These are phyloP conservation scores for Colletotrichum tropicicola DNA, from an alignment of 2,329 filamentous ascomycete genomes.

Conservation along the genomic window DNA sequence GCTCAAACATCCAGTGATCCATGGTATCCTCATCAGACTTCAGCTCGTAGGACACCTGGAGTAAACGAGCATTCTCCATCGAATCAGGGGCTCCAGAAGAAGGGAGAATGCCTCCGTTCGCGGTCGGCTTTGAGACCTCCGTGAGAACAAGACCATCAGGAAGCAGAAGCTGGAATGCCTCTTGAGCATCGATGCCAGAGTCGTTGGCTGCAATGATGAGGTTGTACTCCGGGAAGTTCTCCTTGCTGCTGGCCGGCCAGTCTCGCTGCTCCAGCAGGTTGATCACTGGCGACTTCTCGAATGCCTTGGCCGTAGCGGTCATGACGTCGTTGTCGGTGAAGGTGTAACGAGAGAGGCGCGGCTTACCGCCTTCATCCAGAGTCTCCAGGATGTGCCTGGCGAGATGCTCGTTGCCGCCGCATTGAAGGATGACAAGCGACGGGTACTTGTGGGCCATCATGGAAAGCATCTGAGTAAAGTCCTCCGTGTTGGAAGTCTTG, in stretches of 20 bases:
- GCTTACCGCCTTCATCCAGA: slow-evolving; percentile 37
- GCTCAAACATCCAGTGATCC: slow-evolving; percentile 4
- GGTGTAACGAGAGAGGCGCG: slow-evolving; percentile 45
- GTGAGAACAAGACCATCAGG: slow-evolving; percentile 40
- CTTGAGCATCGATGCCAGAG: slow-evolving; percentile 21
- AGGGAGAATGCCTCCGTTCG: not conserved
- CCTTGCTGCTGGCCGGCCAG: slow-evolving; percentile 31
- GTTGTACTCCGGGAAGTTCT: slow-evolving; percentile 41
- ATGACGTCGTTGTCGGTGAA: slow-evolving; percentile 33
- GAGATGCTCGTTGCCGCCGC: slow-evolving; percentile 39
- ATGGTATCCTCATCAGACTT: not conserved
- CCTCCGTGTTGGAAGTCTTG: slow-evolving; percentile 33
- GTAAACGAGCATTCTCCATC: too few relatives aligned
- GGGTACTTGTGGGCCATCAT: slow-evolving; percentile 50
- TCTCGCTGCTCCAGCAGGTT: slow-evolving; percentile 40
- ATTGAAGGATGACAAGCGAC: slow-evolving; percentile 47
- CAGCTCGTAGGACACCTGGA: not conserved
- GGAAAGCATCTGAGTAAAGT: slow-evolving; percentile 39
- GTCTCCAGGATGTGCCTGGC: slow-evolving; percentile 36
- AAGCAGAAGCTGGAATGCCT: slow-evolving; percentile 36
- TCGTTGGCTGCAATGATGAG: slow-evolving; percentile 39
- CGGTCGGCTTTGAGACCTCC: slow-evolving; percentile 4
- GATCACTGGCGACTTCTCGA: slow-evolving; percentile 31
- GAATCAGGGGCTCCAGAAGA: too few relatives aligned
- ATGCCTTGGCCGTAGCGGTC: not conserved